Evolutionary conservation across 495 filamentous ascomycete species (phyloP), one percentile per base, ranked within the genome.

Genomic region (Aspergillus egyptiacus): DNA sequence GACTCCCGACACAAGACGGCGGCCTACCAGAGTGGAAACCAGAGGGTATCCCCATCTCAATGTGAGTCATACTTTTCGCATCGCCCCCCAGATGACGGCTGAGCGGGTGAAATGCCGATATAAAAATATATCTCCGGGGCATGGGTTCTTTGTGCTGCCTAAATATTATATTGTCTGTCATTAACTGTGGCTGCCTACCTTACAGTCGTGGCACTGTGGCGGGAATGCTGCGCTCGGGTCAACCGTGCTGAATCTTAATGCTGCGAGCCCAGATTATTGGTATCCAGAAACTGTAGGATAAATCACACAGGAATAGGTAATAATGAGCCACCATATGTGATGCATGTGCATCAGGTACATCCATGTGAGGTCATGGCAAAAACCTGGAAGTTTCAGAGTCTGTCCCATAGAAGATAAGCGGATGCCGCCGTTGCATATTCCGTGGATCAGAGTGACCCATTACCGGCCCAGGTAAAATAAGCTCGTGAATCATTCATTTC

Each of bases 161-260:
- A 40, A 18, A 15, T 25, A 5, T 25, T 6, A 6, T 13, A 1
- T 24, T 7, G 3, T 33, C 19, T 28, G 8, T 13, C 19, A 19
- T 40, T 28, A 40, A 11, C 32, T 37, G 32, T 42, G 37, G 48
- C 22, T 44, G 48, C 48, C 48, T 51, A 51, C 44, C 44, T n/a
- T n/a, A n/a, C n/a, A 25, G 48, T 22, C 32, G 39, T 44, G 48
- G 48, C 48, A 28, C 40, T 50, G 48, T 50, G 48, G 48, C 48
- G 48, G 37, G 31, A 33, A 17, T 6, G 6, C 28, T 50, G 37
- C 19, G 23, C 23, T 38, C 20, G 19, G 41, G 27, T 22, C 34
- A 33, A 18, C 44, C 33, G 23, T 37, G 45, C 23, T 28, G 45
- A 31, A 39, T 13, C 30, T 39, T 34, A 39, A 24, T 18, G 44